These are phyloP conservation scores for Pezizomycotina sp. DNA, from an alignment of 2,329 filamentous ascomycete species.

Conservation along the genomic window DNA sequence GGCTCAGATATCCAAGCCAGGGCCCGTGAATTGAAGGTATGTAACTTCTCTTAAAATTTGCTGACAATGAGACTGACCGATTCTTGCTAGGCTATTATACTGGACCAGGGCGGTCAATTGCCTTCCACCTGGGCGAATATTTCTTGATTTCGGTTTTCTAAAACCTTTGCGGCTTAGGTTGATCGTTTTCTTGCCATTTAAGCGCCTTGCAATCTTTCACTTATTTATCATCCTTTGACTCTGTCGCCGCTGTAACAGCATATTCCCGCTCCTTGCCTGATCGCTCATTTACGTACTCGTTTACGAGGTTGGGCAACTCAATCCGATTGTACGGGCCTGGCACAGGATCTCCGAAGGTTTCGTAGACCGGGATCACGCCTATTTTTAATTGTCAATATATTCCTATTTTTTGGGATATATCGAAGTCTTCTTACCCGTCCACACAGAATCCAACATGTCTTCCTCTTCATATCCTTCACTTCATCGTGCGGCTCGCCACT, in stretches of 20 bases:
- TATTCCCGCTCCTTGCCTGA: slow-evolving; percentile 33
- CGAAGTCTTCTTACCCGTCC: slow-evolving; percentile 35
- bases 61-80: no score
- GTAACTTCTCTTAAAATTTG: no score
- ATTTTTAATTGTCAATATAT: not conserved
- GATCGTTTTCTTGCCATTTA: no score
- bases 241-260: slow-evolving; percentile 29
- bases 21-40: no score
- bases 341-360: slow-evolving; percentile 46
- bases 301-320: slow-evolving; percentile 46
- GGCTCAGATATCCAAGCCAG: no score
- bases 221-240: no score
- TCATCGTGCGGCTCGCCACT: slow-evolving; percentile 48
- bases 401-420: not conserved
- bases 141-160: no score
- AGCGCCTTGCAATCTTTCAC: no score
- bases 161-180: no score
- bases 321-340: slow-evolving; percentile 43
- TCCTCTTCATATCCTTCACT: slow-evolving; percentile 37
- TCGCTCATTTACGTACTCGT: slow-evolving; percentile 35
- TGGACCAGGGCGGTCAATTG: no score
- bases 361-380: slow-evolving; percentile 45
- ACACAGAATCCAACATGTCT: slow-evolving; percentile 36
- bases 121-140: no score
- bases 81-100: no score